Base-by-base conservation (phyloP, 2,329 filamentous ascomycete genomes). In the Scedosporium boydii region DNA sequence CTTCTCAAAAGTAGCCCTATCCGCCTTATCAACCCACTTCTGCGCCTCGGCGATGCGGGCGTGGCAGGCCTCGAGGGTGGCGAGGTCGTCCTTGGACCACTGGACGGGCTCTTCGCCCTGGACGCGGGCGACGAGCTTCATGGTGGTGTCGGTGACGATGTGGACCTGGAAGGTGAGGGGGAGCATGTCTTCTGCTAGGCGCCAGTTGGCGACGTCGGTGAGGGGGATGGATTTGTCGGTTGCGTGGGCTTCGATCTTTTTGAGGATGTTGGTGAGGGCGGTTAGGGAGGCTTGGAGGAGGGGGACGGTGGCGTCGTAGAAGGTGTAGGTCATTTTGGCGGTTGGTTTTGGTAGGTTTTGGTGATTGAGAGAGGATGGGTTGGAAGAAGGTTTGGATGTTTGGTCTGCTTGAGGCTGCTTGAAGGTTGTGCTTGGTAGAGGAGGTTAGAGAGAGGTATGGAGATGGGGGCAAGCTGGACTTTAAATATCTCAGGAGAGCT, bases 141-240 rank as follows among this genome's bases (percentile, higher is more conserved):
- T 64, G 29, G 69, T 63, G 7, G 65, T 57, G 66, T 74, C 70
- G 64, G 71, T 67, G 46, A 68, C 66, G 63, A 73, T 67, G 65
- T 65, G 63, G 62, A 79, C 68, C 68, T 81, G 78, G 70, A 76
- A 74, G 66, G 63, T 69, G 42, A 80, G 68, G 59, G 76, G 73
- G 7, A 74, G 71, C 78, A 80, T 80, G 71, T 80, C 76, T 2
- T 71, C 68, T 65, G 67, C 61, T 41, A 80, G 68, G 46, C 70
- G 71, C 38, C 73, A 70, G 3, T 68, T 63, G 60, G 72, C 63
- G 61, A 78, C 65, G 12, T 67, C 68, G 57, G 70, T 69, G 38
- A 70, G 68, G 26, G 46, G 48, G 41, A 63, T 59, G 7, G 64
- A 64, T 41, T 67, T 69, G 34, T 65, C 66, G 4, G 64, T 60